phyloP scores from a whole-genome alignment of 2,329 filamentous ascomycete species.

The Diaporthe helianthi region DNA sequence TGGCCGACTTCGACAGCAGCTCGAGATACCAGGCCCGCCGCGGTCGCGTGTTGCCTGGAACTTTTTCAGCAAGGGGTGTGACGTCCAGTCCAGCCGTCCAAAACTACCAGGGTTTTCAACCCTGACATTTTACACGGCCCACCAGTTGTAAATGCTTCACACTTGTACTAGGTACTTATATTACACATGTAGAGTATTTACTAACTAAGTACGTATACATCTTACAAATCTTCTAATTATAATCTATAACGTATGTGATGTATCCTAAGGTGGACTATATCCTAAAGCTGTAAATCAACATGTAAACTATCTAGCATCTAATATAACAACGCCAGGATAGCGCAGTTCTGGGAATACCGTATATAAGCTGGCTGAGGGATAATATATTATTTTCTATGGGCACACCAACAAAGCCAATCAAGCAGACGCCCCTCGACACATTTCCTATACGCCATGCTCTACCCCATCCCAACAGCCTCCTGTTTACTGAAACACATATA shows the following conservation, averaged over 20 bases:
- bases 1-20: background rate
- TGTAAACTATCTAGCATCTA: no score
- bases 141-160: background rate
- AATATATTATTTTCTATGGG: conserved; percentile 4
- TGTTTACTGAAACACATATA: conserved; percentile 78
- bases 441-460: conserved; percentile 3
- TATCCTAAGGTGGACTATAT: no score
- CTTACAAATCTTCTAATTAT: no score
- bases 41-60: conserved; percentile 31
- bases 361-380: background rate
- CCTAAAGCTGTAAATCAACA: no score
- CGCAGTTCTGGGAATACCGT: no score
- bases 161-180: no score
- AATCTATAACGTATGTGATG: no score
- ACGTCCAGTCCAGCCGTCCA: conserved; percentile 4
- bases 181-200: background rate
- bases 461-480: background rate
- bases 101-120: background rate
- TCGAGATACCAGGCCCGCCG: conserved; percentile 10
- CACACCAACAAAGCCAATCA: background rate
- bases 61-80: conserved; percentile 13
- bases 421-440: background rate
- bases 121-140: background rate
- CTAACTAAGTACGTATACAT: no score
- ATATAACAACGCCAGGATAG: no score